A percentile compares a stretch with the other conserved stretches of the same genome.
Conservation (phyloP, 2,329 filamentous ascomycete species). For the Parastagonospora avenae region DNA sequence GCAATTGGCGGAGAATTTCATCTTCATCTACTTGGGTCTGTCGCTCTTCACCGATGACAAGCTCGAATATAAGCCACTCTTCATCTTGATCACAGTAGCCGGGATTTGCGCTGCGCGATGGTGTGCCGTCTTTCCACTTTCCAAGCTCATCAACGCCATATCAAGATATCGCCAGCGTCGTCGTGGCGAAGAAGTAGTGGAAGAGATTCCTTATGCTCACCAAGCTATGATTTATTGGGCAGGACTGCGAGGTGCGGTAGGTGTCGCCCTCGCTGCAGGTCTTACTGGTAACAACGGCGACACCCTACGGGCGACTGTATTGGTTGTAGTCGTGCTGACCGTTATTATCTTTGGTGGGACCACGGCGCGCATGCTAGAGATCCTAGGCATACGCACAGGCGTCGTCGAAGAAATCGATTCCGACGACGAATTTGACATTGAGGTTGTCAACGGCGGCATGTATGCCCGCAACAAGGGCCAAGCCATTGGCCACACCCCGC, state of each 20-base stretch:
- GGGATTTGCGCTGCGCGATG: conserved; percentile 93
- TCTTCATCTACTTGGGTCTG: conserved; percentile 97
- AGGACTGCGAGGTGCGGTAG: conserved; percentile 90
- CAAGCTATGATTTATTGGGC: conserved; percentile 99
- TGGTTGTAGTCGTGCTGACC: conserved; percentile 94
- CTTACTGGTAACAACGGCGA: conserved; percentile 81
- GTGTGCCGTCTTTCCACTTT: conserved; percentile 93
- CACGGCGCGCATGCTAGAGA: conserved; percentile 96
- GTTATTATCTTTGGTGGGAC: conserved; percentile 99
- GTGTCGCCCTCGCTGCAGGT: conserved; percentile 89
- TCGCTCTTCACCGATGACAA: conserved; percentile 91
- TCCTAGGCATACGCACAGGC: conserved; percentile 92
- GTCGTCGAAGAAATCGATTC: conserved; percentile 97
- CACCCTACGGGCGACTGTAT: conserved; percentile 88
- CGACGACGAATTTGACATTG: conserved; percentile 98
- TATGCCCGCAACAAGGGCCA: conserved; percentile 81
- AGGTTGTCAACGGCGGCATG: conserved; percentile 68
- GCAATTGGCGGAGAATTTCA: conserved; percentile 97
- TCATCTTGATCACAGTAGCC: conserved; percentile 89
- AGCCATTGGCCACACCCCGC: conserved; percentile 78
- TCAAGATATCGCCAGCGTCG: conserved; percentile 83
- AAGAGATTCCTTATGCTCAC: conserved; percentile 89
- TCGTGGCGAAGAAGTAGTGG: conserved; percentile 70
- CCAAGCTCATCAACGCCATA: conserved; percentile 87
- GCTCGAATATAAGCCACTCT: conserved; percentile 88